Base-by-base conservation (phyloP, 805 yeast genomes). In the Yarrowia sp. region DNA sequence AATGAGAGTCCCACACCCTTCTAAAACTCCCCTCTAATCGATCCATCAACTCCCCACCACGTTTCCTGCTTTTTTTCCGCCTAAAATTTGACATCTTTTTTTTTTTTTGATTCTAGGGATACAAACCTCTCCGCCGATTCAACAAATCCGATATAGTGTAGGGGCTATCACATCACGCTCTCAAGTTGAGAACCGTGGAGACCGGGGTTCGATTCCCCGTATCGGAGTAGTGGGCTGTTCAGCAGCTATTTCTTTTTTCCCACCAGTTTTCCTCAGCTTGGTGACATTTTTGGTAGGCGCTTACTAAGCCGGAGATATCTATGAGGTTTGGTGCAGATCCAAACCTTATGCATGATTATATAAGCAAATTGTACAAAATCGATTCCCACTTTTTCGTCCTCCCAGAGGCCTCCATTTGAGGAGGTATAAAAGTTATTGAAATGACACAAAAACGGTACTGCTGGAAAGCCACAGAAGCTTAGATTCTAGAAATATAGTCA, bases 161-260 rank as follows among this genome's bases (percentile, higher is more conserved):
- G 61, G 61, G 61, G 61, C 61, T 54, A 54, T 54, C 61, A 54
- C 61, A 54, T 54, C 61, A 54, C 61, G 61, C 61, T 54, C 61
- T 54, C 61, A 54, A 8, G 17, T 36, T 26, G 46, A 54, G 61
- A 38, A 26, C 61, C 61, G 61, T 54, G 61, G 61, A 54, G 61
- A 54, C 61, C 61, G 61, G 61, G 61, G 61, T 54, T 54, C 61
- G 61, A 54, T 54, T 54, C 61, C 61, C 61, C 61, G 61, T 54
- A 54, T 54, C 61, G 61, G 61, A 54, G 61, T 32, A n/a, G 40
- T 1, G 16, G 12, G 35, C 16, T 1, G 35, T 4, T 32, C 12
- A 10, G 5, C 35, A 1, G 14, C 38, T 16, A 9, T 33, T 51
- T 22, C 32, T 49, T 21, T n/a, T 22, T 32, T 6, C 12, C 8